phyloP scores from a whole-genome alignment of 2,329 filamentous ascomycete genomes.

The Hysterium pulicare region DNA sequence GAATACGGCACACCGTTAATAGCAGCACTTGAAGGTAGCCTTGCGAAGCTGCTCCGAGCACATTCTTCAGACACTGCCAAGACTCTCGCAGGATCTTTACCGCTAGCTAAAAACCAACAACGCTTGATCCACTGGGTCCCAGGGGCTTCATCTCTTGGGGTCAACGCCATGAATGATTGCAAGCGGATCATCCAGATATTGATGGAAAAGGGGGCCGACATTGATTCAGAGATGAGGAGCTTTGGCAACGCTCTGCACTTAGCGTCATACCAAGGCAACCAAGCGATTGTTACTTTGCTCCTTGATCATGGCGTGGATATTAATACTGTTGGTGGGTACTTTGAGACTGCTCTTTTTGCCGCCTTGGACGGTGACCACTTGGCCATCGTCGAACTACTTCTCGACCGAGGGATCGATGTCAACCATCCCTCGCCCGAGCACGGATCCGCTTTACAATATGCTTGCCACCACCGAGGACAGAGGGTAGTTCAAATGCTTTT shows the following conservation, averaged over 20 bases:
- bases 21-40: neutral
- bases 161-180: neutral
- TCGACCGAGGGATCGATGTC: neutral
- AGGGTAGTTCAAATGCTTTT: neutral
- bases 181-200: neutral
- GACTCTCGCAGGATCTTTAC: neutral
- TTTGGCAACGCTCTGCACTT: neutral
- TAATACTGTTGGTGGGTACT: neutral
- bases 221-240: neutral
- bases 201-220: neutral
- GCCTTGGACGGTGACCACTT: neutral
- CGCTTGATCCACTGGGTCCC: too few species aligned
- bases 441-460: slow-evolving; percentile 1
- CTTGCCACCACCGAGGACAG: neutral
- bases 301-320: neutral
- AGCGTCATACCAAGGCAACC: neutral
- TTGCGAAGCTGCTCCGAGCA: neutral
- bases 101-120: neutral
- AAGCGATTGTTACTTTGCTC: neutral
- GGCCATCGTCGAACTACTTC: neutral
- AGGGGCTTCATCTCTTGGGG: neutral
- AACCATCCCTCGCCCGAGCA: neutral
- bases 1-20: neutral
- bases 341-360: neutral
- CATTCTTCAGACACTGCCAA: too few species aligned